Evolutionary conservation across 768 basidiomycete species (phyloP), one percentile per base, ranked within the genome.

Genomic region (Grammothele lineata): DNA sequence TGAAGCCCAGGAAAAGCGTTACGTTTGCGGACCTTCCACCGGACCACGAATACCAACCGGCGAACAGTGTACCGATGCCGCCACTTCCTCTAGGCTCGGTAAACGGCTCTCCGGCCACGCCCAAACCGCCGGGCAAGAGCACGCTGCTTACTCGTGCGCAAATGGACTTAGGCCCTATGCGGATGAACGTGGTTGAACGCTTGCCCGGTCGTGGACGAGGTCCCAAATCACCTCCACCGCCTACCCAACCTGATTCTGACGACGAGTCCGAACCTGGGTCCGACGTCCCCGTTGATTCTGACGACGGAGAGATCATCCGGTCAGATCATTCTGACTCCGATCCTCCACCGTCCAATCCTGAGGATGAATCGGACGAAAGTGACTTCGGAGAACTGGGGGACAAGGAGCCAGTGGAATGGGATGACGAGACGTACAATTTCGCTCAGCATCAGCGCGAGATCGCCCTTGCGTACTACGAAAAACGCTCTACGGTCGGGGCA

Each of bases 381-480:
- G 59, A 67, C 21, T 56, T 57, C 12, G 65, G 62, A 5, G 43
- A 26, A n/a, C 41, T 39, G 3, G 49, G 47, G 22, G 50, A 52
- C 21, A 72, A 74, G n/a, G 74, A 69, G 22, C 66, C 66, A 2
- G 49, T 68, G 39, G 70, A 74, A 11, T 76, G 73, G 40, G 77
- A 81, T 34, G 76, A 73, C 34, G 68, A 73, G 21, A 82, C 87
- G 55, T 66, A 81, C 25, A 79, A 87, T 53, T 71, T 69, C 40
- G 83, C 78, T 19, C 76, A 70, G 42, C 84, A 85, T 55, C 84
- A 88, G 53, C 81, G 86, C 23, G 87, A 89, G 61, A 75, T 90
- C 54, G 80, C 83, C 15, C 57, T 89, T 34, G 80, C 81, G 53
- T 90, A 91, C 58, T 72, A 83, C 61, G 66, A 73, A 53, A 85